These are phyloP conservation scores for Ganoderma meredithae DNA, from an alignment of 1,284 basidiomycete species.

Conservation along the genomic window DNA sequence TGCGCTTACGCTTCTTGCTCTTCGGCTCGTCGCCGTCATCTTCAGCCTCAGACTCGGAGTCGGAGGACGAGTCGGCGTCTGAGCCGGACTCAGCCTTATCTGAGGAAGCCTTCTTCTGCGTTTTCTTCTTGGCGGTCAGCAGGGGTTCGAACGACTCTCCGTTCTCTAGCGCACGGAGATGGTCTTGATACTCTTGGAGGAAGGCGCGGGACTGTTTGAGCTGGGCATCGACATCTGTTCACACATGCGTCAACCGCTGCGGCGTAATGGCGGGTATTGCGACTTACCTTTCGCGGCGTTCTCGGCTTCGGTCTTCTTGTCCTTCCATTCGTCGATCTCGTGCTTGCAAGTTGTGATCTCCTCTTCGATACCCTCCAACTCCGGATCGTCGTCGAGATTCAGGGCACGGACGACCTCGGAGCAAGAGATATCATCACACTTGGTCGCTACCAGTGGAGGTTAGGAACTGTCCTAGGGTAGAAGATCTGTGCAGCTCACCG, in stretches of 20 bases:
- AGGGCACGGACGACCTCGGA: constrained; percentile 62
- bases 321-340: constrained; percentile 51
- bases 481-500: constrained; percentile 41
- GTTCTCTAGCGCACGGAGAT: constrained; percentile 55
- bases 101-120: constrained; percentile 21
- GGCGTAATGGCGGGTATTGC: background rate
- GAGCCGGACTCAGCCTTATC: constrained; percentile 19
- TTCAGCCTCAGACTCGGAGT: constrained; percentile 22
- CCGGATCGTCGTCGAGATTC: constrained; percentile 57
- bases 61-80: constrained; percentile 13
- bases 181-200: constrained; percentile 52
- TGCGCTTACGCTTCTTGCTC: constrained; percentile 55
- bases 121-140: constrained; percentile 45
- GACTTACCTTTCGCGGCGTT: constrained; percentile 50
- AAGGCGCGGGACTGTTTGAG: constrained; percentile 50
- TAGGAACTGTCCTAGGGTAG: background rate
- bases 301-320: constrained; percentile 50
- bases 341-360: constrained; percentile 48
- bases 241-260: background rate
- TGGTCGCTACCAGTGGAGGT: constrained; percentile 52
- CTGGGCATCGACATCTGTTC: constrained; percentile 47
- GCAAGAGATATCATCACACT: constrained; percentile 71
- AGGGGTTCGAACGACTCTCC: constrained; percentile 52
- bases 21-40: constrained; percentile 18
- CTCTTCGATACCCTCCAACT: constrained; percentile 57